Conservation (phyloP, 1,139 yeast genomes). For the Diutina pseudorugosa region DNA sequence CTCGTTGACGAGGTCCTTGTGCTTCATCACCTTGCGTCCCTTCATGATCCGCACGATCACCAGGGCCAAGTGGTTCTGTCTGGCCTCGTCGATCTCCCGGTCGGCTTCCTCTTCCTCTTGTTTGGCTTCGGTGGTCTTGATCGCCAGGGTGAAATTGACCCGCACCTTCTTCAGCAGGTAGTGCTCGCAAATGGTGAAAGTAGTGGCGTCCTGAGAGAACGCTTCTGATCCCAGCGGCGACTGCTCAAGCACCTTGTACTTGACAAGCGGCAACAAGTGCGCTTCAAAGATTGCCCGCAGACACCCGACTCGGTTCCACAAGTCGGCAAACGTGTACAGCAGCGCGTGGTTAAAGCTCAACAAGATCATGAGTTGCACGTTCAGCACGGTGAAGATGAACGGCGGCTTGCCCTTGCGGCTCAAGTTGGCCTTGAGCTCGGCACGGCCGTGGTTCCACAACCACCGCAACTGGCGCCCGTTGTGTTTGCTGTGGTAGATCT, state of each 20-base stretch:
- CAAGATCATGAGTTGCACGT: constrained; percentile 78
- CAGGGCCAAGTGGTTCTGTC: constrained; percentile 80
- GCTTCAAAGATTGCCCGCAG: constrained; percentile 56
- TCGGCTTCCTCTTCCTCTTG: constrained; percentile 68
- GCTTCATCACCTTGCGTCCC: constrained; percentile 71
- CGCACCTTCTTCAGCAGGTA: constrained; percentile 78
- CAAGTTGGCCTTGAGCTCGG: constrained; percentile 83
- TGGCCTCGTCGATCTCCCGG: constrained; percentile 76
- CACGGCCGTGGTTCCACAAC: constrained; percentile 93
- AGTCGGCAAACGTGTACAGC: constrained; percentile 46
- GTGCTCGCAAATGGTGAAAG: constrained; percentile 62
- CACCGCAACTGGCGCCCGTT: constrained; percentile 84
- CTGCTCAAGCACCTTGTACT: constrained; percentile 64
- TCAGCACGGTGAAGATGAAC: constrained; percentile 67
- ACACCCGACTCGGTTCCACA: constrained; percentile 58
- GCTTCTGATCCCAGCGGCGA: constrained; percentile 42
- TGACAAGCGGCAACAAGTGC: constrained; percentile 67
- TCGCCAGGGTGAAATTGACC: constrained; percentile 75
- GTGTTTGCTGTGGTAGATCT: constrained; percentile 64
- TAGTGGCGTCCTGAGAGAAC: constrained; percentile 19
- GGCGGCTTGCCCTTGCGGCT: constrained; percentile 79
- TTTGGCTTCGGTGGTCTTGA: constrained; percentile 62
- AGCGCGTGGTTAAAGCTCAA: constrained; percentile 63
- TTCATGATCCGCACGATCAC: constrained; percentile 96
- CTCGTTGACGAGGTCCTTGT: constrained; percentile 74